Conservation (phyloP, 163 green algal genomes). For the Smithsoniella earleae region DNA sequence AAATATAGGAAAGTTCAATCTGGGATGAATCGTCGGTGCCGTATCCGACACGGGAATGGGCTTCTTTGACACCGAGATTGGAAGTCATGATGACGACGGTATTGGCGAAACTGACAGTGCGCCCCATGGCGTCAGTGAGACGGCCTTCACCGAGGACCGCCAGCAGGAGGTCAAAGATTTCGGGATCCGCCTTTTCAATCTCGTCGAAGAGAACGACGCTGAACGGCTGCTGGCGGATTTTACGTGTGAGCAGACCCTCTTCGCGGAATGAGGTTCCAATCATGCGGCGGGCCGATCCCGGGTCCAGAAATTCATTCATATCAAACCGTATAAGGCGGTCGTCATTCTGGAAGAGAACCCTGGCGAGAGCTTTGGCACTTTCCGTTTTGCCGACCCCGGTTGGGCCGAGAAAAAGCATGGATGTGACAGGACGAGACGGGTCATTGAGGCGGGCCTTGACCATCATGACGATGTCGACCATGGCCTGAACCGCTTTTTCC, state of each 20-base stretch:
- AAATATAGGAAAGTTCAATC: too few relatives aligned
- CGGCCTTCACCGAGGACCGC: slow-evolving; percentile 57
- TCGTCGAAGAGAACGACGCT: slow-evolving; percentile 69
- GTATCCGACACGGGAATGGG: too few relatives aligned
- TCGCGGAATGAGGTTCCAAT: slow-evolving; percentile 83
- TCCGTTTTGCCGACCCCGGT: slow-evolving; percentile 74
- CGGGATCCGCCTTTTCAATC: slow-evolving; percentile 69
- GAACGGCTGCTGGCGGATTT: slow-evolving; percentile 59
- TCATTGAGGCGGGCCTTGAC: slow-evolving; percentile 80
- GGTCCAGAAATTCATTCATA: slow-evolving; percentile 94
- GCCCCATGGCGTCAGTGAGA: slow-evolving; percentile 48
- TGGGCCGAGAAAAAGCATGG: slow-evolving; percentile 81
- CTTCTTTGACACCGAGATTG: too few relatives aligned
- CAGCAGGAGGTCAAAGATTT: slow-evolving; percentile 72
- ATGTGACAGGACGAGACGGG: slow-evolving; percentile 69
- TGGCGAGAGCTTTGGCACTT: slow-evolving; percentile 53
- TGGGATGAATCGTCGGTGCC: too few relatives aligned
- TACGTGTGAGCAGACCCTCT: too few relatives aligned
- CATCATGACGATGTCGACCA: too few relatives aligned
- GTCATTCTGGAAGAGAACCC: slow-evolving; percentile 69
- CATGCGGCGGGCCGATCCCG: slow-evolving; percentile 74
- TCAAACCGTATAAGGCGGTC: slow-evolving; percentile 84
- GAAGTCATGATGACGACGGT: slow-evolving; percentile 82
- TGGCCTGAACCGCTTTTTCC: too few relatives aligned
- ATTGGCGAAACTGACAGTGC: slow-evolving; percentile 47